Evolutionary conservation across 441 rosid species (phyloP).

Genomic region (Erodium trifolium): DNA sequence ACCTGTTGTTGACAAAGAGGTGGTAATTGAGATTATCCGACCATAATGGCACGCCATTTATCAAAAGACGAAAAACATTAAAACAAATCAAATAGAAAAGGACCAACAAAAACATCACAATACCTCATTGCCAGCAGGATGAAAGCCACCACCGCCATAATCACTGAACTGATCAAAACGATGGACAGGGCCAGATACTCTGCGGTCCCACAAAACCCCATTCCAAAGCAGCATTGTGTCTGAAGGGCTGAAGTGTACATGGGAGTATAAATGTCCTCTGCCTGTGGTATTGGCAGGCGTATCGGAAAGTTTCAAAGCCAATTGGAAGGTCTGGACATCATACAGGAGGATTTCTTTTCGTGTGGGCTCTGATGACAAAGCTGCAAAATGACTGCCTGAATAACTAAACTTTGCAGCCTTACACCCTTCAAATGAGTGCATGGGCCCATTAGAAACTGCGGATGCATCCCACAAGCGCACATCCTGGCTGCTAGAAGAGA

Average conservation of each 20-base stretch:
- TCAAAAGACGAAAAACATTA: too few species aligned
- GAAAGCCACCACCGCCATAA: conserved; percentile 98
- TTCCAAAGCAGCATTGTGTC: conserved; percentile 86
- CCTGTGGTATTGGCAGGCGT: conserved; percentile 44
- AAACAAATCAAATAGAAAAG: too few species aligned
- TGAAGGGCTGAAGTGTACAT: conserved; percentile 78
- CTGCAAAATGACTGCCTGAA: conserved; percentile 66
- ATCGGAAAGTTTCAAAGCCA: conserved; percentile 54
- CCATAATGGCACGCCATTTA: too few species aligned
- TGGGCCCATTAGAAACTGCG: conserved; percentile 56
- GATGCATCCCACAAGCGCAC: conserved; percentile 90
- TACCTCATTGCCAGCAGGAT: conserved; percentile 99
- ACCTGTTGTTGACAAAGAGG: conserved; percentile 36
- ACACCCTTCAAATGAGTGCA: conserved; percentile 70
- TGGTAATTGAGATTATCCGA: too few species aligned
- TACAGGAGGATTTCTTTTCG: conserved; percentile 74
- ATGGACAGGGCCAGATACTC: conserved; percentile 47
- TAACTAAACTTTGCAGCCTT: conserved; percentile 90
- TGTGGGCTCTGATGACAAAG: conserved; percentile 51
- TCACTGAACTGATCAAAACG: conserved; percentile 91
- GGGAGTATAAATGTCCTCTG: conserved; percentile 70
- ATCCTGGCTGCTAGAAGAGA: conserved; percentile 79
- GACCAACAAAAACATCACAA: neutral
- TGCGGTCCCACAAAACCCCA: conserved; percentile 82
- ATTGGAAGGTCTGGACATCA: conserved; percentile 66